Conservation (phyloP, 108 stramenopile species). For the Aurantiochytrium sp. region DNA sequence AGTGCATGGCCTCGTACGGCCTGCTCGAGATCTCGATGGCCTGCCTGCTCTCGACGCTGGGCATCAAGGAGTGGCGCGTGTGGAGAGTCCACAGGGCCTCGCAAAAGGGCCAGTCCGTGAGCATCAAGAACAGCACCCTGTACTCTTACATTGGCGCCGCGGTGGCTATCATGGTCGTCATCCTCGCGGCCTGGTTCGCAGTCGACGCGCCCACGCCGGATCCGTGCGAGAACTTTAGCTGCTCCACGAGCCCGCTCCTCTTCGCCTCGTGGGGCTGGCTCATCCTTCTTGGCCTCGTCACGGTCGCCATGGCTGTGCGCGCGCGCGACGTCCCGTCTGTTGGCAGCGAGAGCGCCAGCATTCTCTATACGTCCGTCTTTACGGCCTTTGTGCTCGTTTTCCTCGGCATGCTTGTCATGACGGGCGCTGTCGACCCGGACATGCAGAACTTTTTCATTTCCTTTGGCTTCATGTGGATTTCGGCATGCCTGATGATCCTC, state of each 20-base stretch:
- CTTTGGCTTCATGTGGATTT: slow-evolving; percentile 21
- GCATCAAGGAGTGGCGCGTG: background rate
- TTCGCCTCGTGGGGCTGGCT: background rate
- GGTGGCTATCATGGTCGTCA: background rate
- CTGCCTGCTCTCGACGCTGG: background rate
- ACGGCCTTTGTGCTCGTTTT: background rate
- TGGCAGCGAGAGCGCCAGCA: background rate
- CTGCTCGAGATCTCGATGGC: background rate
- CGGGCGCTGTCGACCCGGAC: background rate
- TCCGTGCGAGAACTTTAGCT: slow-evolving; percentile 16
- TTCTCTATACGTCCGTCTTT: background rate
- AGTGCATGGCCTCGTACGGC: background rate
- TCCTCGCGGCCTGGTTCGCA: background rate
- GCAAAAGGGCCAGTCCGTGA: background rate
- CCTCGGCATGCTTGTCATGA: background rate
- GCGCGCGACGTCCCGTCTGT: slow-evolving; percentile 10
- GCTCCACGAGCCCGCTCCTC: background rate
- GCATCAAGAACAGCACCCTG: background rate
- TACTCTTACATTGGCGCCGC: background rate
- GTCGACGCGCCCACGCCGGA: background rate
- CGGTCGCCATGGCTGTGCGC: background rate
- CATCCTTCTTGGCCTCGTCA: background rate
- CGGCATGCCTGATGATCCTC: background rate
- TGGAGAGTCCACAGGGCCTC: background rate
- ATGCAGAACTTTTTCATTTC: background rate